Evolutionary conservation across 345 rosid species (phyloP), one percentile per base, ranked within the genome.

Genomic region (Ceriops zippeliana): DNA sequence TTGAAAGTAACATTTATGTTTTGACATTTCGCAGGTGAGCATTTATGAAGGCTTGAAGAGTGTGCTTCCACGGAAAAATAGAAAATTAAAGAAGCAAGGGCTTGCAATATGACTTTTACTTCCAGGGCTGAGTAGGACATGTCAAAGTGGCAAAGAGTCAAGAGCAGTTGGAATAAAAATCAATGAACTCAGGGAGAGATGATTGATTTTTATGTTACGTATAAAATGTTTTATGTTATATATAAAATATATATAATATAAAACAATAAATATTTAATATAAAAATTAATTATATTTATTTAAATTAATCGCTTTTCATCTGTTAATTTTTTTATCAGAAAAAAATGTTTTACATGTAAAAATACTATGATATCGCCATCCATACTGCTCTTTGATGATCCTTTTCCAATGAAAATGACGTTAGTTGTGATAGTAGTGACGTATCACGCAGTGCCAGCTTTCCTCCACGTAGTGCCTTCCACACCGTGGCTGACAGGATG

Each of bases 1-100:
- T 38, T 11, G 17, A 42, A 42, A 42, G 1, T 3, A 3, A 42
- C 9, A 31, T 7, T 53, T n/a, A 38, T 16, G 35, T 15, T 68
- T 53, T 57, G 51, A 19, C 31, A 37, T 57, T 76, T 57, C 38
- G 83, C 85, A 92, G 98, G 83, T 73, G 32, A 73, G 74, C 51
- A 47, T 92, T 58, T 90, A 76, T 35, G 87, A 81, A 54, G 86
- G 96, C 19, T 52, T 90, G 79, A 92, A 87, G 84, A 89, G 80
- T 66, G 88, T 80, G 71, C 78, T 83, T 72, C 84, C 86, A 52
- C 80, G 96, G 93, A 86, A 67, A 82, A 82, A 74, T 38, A 79
- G 73, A 78, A 87, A 83, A 71, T 62, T 34, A 46, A 84, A 80
- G 82, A 80, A 85, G 53, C 84, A 74, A 52, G 78, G 72, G 69